These are phyloP conservation scores for Saccharomyces uvarum DNA, from an alignment of 1,139 yeast species.

Conservation along the genomic window DNA sequence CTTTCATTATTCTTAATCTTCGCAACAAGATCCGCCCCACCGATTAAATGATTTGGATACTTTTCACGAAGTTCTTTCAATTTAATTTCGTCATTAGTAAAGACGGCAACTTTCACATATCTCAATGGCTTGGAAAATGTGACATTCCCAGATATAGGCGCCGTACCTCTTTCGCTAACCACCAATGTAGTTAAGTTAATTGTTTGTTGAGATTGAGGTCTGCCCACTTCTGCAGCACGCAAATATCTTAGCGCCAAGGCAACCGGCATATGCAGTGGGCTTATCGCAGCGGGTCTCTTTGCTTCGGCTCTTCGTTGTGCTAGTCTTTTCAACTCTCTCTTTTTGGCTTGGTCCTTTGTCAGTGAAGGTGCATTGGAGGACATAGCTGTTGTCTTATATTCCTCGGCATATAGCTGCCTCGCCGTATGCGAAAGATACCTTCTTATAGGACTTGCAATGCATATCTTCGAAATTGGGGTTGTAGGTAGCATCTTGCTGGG, in stretches of 20 bases:
- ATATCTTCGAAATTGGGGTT: not conserved
- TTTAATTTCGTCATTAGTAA: constrained; percentile 51
- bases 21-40: constrained; percentile 66
- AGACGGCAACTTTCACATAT: constrained; percentile 56
- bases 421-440: constrained; percentile 9
- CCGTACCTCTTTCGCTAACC: constrained; percentile 74
- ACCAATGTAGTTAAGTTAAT: constrained; percentile 58
- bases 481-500: not conserved
- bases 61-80: constrained; percentile 47
- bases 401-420: constrained; percentile 10
- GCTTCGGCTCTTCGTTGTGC: constrained; percentile 26
- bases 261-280: constrained; percentile 65
- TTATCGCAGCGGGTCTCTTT: constrained; percentile 38
- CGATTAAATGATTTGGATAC: constrained; percentile 44
- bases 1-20: constrained; percentile 49
- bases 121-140: constrained; percentile 70
- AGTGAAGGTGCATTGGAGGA: constrained; percentile 13
- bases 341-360: constrained; percentile 27
- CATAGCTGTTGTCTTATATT: constrained; percentile 6
- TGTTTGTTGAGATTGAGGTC: constrained; percentile 60
- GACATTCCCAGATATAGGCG: constrained; percentile 67
- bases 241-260: constrained; percentile 68
- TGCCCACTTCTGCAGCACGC: constrained; percentile 87
- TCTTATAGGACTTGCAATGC: not conserved
- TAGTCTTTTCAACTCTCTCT: constrained; percentile 25